Conservation (phyloP, 768 basidiomycete species). For the Trametes cubensis region DNA sequence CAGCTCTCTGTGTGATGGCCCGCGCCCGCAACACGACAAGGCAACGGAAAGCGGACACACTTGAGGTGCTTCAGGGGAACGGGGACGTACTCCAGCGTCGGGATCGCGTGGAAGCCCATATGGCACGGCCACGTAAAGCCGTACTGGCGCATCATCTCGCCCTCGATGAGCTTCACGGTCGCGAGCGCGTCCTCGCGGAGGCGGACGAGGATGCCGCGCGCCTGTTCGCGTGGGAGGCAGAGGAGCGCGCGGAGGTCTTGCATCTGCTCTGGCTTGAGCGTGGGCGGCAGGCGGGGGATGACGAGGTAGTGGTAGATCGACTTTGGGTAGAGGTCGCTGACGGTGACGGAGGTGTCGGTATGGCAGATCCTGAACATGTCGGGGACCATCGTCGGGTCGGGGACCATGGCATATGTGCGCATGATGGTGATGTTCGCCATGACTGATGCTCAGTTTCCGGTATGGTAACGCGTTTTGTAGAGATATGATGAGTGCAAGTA, state of each 20-base stretch:
- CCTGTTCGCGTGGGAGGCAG: conserved; percentile 52
- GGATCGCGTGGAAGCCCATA: conserved; percentile 83
- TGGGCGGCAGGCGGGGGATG: conserved; percentile 55
- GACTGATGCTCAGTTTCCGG: not conserved
- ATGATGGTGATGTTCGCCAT: conserved; percentile 50
- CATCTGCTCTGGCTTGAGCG: conserved; percentile 44
- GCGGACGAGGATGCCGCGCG: conserved; percentile 53
- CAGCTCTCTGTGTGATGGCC: not conserved
- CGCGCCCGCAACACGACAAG: not conserved
- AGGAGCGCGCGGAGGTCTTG: conserved; percentile 59
- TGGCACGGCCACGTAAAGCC: conserved; percentile 78
- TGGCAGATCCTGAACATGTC: conserved; percentile 61
- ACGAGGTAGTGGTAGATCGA: conserved; percentile 87
- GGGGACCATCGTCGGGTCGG: conserved; percentile 56
- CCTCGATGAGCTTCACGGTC: conserved; percentile 63
- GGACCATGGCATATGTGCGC: conserved; percentile 57
- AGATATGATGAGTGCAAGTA: not conserved
- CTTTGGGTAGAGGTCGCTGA: conserved; percentile 81
- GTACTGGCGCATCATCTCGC: conserved; percentile 77
- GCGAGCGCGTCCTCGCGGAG: conserved; percentile 59
- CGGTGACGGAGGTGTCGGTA: conserved; percentile 56
- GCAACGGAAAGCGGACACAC: not conserved
- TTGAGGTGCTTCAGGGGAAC: conserved; percentile 4
- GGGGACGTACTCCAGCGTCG: conserved; percentile 78
- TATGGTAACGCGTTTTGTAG: not conserved